A percentile compares a stretch with the other conserved stretches of the same genome.
Conservation (phyloP, 345 rosid genomes). For the Eucalyptus regnans region DNA sequence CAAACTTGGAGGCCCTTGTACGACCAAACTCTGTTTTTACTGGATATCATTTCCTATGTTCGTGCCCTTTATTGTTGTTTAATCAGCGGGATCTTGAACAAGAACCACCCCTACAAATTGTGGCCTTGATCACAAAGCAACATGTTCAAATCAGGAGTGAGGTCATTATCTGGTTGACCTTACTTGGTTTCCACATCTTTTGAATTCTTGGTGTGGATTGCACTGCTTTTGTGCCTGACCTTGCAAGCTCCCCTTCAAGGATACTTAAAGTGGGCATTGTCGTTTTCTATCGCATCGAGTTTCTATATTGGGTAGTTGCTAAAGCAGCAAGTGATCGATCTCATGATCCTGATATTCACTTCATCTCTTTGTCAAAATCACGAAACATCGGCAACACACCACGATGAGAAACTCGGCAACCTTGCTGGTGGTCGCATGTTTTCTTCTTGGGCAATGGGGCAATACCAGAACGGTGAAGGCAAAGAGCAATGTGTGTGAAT, state of each 20-base stretch:
- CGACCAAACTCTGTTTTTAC: not conserved
- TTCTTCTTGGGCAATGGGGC: not conserved
- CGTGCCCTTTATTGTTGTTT: not conserved
- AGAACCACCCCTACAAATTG: not conserved
- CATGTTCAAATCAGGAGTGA: not conserved
- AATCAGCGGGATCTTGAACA: not conserved
- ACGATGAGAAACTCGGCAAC: not conserved
- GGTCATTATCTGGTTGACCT: not conserved
- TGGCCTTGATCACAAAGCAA: not conserved
- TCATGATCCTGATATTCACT: not conserved
- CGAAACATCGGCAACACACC: not conserved
- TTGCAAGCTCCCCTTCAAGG: slow-evolving; percentile 1
- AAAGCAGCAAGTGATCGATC: not conserved
- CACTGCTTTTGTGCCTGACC: not conserved
- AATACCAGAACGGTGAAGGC: not conserved
- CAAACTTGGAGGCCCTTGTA: not conserved
- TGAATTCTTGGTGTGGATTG: not conserved
- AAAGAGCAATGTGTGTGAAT: slow-evolving; percentile 3
- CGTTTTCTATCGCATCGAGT: not conserved
- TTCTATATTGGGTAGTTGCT: not conserved
- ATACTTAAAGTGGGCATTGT: not conserved
- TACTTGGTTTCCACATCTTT: not conserved
- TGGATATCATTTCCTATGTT: not conserved
- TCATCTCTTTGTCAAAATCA: not conserved
- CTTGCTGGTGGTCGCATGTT: not conserved